Evolutionary conservation across 176 grass and related monocot genomes (phyloP), one percentile per base, ranked within the genome.

Genomic region (Puya raimondii): DNA sequence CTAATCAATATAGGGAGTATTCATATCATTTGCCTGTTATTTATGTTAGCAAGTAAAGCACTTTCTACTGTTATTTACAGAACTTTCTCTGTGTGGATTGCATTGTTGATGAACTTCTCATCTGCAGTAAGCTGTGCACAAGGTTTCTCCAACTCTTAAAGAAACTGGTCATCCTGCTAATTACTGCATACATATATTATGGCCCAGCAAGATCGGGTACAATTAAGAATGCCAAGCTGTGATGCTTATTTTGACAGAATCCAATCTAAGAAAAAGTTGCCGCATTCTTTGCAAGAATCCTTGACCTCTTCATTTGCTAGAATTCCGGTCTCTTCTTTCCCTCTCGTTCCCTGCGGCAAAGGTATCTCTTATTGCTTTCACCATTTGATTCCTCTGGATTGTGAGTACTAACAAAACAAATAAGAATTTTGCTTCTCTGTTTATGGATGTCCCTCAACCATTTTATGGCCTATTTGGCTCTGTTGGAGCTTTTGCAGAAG

Each of bases 221-320:
- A 61, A 61, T 54, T 27, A 20, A 70, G 72, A 23, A 66, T 80
- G 22, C 89, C 85, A 14, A 90, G 84, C 53, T 92, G 86, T 73
- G 94, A 90, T 83, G 84, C 89, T 13, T 97, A 97, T 80, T 97
- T 97, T 81, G 82, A 92, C 53, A 78, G 75, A 71, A 97, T 97
- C 74, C 89, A 97, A 56, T 86, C 78, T 47, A 97, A 97, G 65
- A 97, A 97, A 72, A 92, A 87, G 71, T 66, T 97, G 16, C 94
- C 94, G 1, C 68, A 85, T 48, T 68, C 75, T 88, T 84, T 97
- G 71, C 94, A 92, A 51, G 86, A 87, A 51, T 88, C 84, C 0
- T 69, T 97, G 29, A 97, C 89, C 10, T 76, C 81, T 3, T 86
- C 94, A 53, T 97, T 97, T 47, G 79, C 79, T 56, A 77, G 84